phyloP scores from a whole-genome alignment of 805 yeast genomes.

The Ogataea sp. region DNA sequence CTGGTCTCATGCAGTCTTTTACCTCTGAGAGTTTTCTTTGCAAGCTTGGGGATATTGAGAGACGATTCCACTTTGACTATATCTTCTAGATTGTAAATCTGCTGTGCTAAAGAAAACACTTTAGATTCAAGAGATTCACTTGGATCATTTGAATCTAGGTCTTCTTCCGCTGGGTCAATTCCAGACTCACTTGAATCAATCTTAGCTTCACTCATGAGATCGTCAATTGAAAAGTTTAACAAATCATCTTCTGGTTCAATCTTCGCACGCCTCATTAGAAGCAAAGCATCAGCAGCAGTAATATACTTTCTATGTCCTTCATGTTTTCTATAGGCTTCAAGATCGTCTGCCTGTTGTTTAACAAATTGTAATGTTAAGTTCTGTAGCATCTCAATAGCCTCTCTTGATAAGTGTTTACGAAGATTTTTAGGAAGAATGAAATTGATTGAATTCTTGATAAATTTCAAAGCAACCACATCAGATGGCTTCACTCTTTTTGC shows the following conservation, averaged over 20 bases:
- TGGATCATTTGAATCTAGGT: background rate
- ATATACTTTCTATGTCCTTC: conserved; percentile 20
- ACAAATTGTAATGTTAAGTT: conserved; percentile 28
- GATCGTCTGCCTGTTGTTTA: conserved; percentile 25
- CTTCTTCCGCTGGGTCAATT: conserved; percentile 1
- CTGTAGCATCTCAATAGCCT: conserved; percentile 20
- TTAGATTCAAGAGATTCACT: conserved; percentile 1
- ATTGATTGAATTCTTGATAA: conserved; percentile 9
- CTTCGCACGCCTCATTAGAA: conserved; percentile 24
- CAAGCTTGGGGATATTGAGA: conserved; percentile 7
- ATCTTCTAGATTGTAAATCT: conserved; percentile 17
- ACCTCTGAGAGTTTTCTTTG: background rate
- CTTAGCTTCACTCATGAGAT: conserved; percentile 5
- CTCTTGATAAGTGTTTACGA: conserved; percentile 12
- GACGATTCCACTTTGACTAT: conserved; percentile 18
- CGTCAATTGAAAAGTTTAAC: background rate
- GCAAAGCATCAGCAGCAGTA: conserved; percentile 24
- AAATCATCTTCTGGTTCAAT: conserved; percentile 6
- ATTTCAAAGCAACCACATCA: conserved; percentile 3
- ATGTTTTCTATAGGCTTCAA: conserved; percentile 27
- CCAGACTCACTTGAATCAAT: conserved; percentile 8
- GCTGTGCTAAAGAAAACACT: conserved; percentile 7
- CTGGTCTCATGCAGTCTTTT: background rate
- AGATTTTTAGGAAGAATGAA: conserved; percentile 10
- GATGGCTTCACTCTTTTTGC: background rate